Conservation (phyloP, 176 grass and related monocot genomes). For the Oropetium thomaeum region DNA sequence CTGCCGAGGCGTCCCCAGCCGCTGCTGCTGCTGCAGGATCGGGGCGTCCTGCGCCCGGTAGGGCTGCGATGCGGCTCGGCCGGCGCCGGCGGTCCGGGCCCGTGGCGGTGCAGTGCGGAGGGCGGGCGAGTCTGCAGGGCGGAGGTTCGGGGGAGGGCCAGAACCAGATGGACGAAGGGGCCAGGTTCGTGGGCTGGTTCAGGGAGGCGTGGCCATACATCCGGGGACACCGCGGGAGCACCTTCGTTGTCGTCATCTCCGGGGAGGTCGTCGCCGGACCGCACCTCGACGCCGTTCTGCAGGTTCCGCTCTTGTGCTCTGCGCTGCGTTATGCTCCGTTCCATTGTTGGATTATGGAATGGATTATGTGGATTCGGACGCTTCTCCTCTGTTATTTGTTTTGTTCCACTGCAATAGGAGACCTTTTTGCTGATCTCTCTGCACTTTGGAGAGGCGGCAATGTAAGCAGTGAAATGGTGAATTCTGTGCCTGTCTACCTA, state of each 20-base stretch:
- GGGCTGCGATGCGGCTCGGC: neutral
- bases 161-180: slow-evolving; percentile 34
- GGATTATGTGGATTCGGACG: neutral
- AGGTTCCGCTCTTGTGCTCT: slow-evolving; percentile 34
- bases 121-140: neutral
- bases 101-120: neutral
- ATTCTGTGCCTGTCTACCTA: neutral
- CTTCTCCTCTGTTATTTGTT: neutral
- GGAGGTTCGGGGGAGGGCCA: neutral
- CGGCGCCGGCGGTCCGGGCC: neutral
- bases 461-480: neutral
- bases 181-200: slow-evolving; percentile 72
- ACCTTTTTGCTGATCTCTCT: neutral
- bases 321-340: no score
- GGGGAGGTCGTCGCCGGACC: slow-evolving; percentile 69
- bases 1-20: slow-evolving; percentile 1
- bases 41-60: neutral
- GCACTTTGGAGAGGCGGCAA: neutral
- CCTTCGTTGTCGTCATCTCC: slow-evolving; percentile 78
- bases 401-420: neutral
- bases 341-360: no score
- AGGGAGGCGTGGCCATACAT: slow-evolving; percentile 87
- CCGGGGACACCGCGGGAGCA: slow-evolving; percentile 75
- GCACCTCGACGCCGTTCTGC: slow-evolving; percentile 68
- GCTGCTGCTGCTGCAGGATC: neutral